These are phyloP conservation scores for Aspergillus conjunctus DNA, from an alignment of 495 filamentous ascomycete species.

Conservation along the genomic window DNA sequence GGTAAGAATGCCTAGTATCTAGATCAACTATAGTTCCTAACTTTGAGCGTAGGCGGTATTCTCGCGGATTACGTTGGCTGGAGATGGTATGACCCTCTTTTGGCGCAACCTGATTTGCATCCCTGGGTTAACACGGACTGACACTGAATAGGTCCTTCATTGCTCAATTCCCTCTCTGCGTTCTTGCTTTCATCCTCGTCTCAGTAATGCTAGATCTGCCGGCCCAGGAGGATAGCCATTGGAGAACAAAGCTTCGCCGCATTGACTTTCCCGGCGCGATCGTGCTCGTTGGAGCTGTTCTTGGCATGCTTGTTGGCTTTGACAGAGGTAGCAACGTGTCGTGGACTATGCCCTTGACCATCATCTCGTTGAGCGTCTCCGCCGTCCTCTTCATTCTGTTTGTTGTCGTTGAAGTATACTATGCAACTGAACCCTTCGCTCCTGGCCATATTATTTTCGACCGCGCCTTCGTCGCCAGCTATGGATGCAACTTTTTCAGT, in stretches of 20 bases:
- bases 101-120: background rate
- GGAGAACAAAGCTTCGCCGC: constrained; percentile 66
- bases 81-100: constrained; percentile 63
- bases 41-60: constrained; percentile 52
- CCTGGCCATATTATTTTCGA: constrained; percentile 79
- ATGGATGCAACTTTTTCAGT: constrained; percentile 75
- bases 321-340: constrained; percentile 77
- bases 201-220: constrained; percentile 64
- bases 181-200: constrained; percentile 67
- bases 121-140: constrained; percentile 11
- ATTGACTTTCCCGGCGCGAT: constrained; percentile 81
- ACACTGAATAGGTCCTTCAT: constrained; percentile 62
- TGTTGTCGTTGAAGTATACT: constrained; percentile 66
- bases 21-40: constrained; percentile 2
- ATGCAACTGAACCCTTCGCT: constrained; percentile 78
- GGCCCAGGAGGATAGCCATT: constrained; percentile 52
- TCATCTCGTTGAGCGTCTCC: constrained; percentile 59
- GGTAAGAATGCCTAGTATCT: constrained; percentile 39
- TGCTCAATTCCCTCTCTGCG: constrained; percentile 68
- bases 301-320: constrained; percentile 71
- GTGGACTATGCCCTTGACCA: constrained; percentile 62
- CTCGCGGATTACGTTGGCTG: constrained; percentile 77
- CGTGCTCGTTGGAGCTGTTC: constrained; percentile 69
- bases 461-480: constrained; percentile 66
- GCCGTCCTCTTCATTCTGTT: constrained; percentile 67